These are phyloP conservation scores for Cucurbita argyrosperma DNA, from an alignment of 306 rosid genomes.

Conservation along the genomic window DNA sequence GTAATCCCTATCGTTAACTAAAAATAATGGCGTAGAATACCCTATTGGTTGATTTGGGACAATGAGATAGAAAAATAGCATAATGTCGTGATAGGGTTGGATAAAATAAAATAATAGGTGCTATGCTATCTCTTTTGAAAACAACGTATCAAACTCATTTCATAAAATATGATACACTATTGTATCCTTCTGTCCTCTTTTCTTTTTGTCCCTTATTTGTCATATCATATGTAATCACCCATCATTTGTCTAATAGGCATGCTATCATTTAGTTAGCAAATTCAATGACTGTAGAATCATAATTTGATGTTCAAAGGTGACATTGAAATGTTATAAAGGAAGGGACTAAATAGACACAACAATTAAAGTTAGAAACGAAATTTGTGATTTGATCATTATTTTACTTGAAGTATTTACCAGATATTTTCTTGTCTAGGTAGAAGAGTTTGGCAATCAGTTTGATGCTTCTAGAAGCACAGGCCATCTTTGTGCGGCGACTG, in stretches of 20 bases:
- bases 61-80: background rate
- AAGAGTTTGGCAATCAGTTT: slow-evolving; percentile 36
- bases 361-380: background rate
- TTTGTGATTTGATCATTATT: background rate
- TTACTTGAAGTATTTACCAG: background rate
- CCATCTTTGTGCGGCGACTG: slow-evolving; percentile 65
- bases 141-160: background rate
- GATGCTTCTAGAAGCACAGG: slow-evolving; percentile 88
- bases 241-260: no score
- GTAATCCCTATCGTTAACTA: background rate
- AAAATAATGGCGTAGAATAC: background rate
- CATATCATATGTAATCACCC: background rate
- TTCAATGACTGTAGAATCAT: background rate
- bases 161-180: background rate
- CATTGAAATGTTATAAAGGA: background rate
- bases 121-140: background rate
- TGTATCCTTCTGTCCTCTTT: background rate
- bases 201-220: background rate
- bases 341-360: background rate
- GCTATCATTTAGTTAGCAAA: no score
- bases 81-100: background rate
- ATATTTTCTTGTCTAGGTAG: slow-evolving; percentile 38
- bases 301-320: background rate
- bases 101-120: background rate
- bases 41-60: background rate